Evolutionary conservation across 106 monocot genomes (phyloP), one percentile per base, ranked within the genome.

Genomic region (Iris macrosiphon): DNA sequence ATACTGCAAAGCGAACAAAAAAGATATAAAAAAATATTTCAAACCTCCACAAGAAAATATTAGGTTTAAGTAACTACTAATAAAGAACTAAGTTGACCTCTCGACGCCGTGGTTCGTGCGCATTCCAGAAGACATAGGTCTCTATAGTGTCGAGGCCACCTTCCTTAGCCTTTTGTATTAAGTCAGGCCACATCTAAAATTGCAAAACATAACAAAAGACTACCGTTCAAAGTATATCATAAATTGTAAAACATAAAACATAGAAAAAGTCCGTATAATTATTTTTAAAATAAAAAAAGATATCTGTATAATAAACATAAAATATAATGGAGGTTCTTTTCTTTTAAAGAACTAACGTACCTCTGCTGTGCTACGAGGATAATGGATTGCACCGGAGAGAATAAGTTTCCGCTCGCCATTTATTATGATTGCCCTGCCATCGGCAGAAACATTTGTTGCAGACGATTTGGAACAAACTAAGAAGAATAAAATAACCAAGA

Each of bases 101-200:
- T 4, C 59, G 18, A 4, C 20, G 52, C 1, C 14, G 47, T 31
- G 73, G 65, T 37, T 73, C 59, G 38, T 78, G 77, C 17, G 56
- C 43, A 40, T 78, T 72, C 77, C 77, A 78, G 35, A 78, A 78
- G 0, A 78, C 72, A 55, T 78, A 78, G 13, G 77, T 78, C 33
- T 71, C 66, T 9, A 78, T 78, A 2, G 42, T 28, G 31, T 78
- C 71, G 1, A 77, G 47, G 12, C 77, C 77, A 4, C 77, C 77
- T n/a, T 41, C 61, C 55, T 62, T 71, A 0, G 77, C 65, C 17
- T 72, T 71, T 25, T 41, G 18, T 14, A 77, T 77, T 33, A 77
- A 31, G 12, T 56, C 56, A 4, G 71, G 66, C 77, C 77, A 77
- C 77, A 71, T 77, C 77, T 77, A 37, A 28, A 46, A 15, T 33